These are phyloP conservation scores for Debaryomyces udenii DNA, from an alignment of 1,139 yeast genomes.

Conservation along the genomic window DNA sequence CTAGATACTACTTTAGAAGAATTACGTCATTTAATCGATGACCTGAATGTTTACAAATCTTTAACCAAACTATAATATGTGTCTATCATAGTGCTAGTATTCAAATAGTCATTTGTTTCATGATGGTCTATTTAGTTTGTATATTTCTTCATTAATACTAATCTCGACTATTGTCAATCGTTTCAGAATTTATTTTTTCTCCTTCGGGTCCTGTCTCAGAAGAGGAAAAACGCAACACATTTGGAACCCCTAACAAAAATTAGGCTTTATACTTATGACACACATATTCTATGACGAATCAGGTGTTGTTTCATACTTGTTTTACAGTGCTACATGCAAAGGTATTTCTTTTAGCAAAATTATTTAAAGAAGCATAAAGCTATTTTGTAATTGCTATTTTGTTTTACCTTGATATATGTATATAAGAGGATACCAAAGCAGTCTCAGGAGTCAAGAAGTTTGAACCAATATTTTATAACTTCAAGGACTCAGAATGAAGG, in stretches of 20 bases:
- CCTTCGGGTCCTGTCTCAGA: slow-evolving; percentile 2
- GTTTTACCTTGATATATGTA: too few relatives aligned
- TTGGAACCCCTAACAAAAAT: not conserved
- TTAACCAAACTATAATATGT: slow-evolving; percentile 30
- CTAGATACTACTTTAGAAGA: slow-evolving; percentile 52
- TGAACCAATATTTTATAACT: not conserved
- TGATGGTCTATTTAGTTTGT: not conserved
- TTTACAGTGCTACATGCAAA: not conserved
- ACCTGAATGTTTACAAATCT: slow-evolving; percentile 33
- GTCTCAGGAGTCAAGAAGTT: too few relatives aligned
- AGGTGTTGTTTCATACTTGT: slow-evolving; percentile 5
- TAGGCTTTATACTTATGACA: slow-evolving; percentile 2
- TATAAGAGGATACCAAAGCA: not conserved
- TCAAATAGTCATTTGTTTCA: too few relatives aligned
- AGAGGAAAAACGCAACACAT: slow-evolving; percentile 7
- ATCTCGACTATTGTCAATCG: slow-evolving; percentile 2
- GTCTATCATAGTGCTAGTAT: too few relatives aligned
- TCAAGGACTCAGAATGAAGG: not conserved
- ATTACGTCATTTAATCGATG: slow-evolving; percentile 35
- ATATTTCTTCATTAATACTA: slow-evolving; percentile 1
- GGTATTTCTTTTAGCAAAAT: too few relatives aligned
- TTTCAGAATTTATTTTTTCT: slow-evolving; percentile 8
- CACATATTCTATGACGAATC: not conserved
- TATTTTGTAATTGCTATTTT: too few relatives aligned
- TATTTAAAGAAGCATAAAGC: not conserved